Base-by-base conservation (phyloP, 1,139 yeast genomes). In the Nakaseomyces sp. region DNA sequence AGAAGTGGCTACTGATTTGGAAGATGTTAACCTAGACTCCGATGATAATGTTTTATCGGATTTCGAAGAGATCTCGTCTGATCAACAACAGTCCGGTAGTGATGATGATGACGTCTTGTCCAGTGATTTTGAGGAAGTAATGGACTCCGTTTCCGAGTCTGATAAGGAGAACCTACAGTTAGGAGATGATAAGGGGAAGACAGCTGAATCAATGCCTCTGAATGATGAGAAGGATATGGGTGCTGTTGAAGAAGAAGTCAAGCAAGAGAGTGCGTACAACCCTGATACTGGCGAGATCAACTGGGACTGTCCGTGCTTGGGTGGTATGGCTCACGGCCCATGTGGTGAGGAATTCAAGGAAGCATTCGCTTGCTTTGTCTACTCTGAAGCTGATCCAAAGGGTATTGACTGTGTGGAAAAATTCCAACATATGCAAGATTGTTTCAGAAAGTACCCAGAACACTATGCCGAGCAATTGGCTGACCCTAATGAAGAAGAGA, bases 241-340 rank as follows among this genome's bases (percentile, higher is more conserved):
- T 26, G 40, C 40, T 24, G 37, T 37, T 7, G 58, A 55, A 40
- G 50, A 51, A 20, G 65, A 62, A 53, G 50, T 54, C 40, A 54
- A 57, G 18, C 71, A 65, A 50, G 65, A 70, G 47, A 87, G 87
- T 37, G 96, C 98, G 2, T 91, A 80, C 68, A 79, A 91, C 68
- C 97, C 97, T 40, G 96, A 86, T 58, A 91, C 99, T 5, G 98
- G 98, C 32, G 98, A 91, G 65, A 93, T 93, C 67, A 91, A 93
- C 77, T 93, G 99, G 99, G 98, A 93, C 62, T 93, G 99, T 65
- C 96, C 98, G n/a, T 93, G 99, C 68, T 73, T 93, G 48, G 98
- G 98, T 35, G 98, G 98, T 42, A 91, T 91, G 97, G 97, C 98
- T 37, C 74, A 88, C 52, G 98, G 98, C 0, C 96, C 98, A 47